Base-by-base conservation (phyloP, 805 yeast genomes). In the Kuraishia floccosa region DNA sequence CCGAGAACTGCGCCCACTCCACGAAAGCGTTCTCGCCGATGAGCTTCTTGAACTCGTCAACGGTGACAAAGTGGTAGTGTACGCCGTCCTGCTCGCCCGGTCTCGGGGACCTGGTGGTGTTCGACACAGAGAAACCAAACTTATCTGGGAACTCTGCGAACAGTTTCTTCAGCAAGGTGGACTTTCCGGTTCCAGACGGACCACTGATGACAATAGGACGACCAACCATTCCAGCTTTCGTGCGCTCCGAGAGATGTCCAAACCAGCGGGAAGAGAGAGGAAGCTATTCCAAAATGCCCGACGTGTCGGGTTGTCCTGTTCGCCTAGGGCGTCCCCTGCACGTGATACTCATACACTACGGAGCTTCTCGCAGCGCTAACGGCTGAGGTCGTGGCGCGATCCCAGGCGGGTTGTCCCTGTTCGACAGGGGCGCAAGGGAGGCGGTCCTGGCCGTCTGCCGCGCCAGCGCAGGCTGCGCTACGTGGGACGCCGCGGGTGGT, bases 1-100 rank as follows among this genome's bases (percentile, higher is more conserved):
- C 97, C 9, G 95, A 84, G 50, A 91, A 91, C 58, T 86, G 91
- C 4, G 99, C 98, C 91, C 94, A 85, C 60, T 91, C 99, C 41
- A 91, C 76, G 61, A 91, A 91, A 39, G 77, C 80, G 27, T 72
- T 62, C 16, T 76, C 75, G 8, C 65, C 76, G 40, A 91, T 85
- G 56, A 84, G 65, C 42, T 63, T 50, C 58, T 85, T 70, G 71
- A 91, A 91, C 36, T 72, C 71, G 11, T 81, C 91, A 35, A 81
- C 87, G 19, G 80, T 68, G 33, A 71, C 71, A 53, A 89, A 91
- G 58, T 89, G 77, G 68, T 91, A 91, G 50, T 93, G 95, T 43
- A 68, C 69, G 37, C 96, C 96, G 50, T 86, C 66, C 30, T 64
- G 68, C 62, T 91, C 99, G 42, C 98, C 98, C 3, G 75, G 69